Evolutionary conservation across 768 basidiomycete species (phyloP), one percentile per base, ranked within the genome.

Genomic region (Podaxis pistillaris): DNA sequence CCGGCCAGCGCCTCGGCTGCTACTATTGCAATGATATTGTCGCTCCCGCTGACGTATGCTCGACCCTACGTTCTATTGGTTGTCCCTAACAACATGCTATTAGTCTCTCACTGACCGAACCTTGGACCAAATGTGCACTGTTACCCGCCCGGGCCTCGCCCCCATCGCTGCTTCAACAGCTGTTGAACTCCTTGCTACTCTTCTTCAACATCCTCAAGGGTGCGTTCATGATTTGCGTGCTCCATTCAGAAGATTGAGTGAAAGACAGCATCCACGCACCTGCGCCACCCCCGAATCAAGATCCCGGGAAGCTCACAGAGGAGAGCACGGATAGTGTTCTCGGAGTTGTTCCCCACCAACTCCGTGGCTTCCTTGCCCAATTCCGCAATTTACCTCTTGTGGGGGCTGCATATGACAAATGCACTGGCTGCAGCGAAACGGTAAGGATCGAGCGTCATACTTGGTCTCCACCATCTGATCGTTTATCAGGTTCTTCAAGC

Each of bases 1-100:
- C 69, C 13, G 66, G 67, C 13, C 64, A 77, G 30, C 75, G 76
- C 2, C 77, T 99, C 36, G 96, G 97, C 3, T 99, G 97, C 70
- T 98, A 99, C 72, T 99, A 94, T 72, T 99, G 97, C 75, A 98
- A 98, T 68, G 97, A 99, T 66, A 92, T 98, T 61, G 95, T 98
- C 41, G 97, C 96, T 0, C 96, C 97, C 7, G 86, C 91, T 17
- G 96, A 99, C 73, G 96, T 96, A 63, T 52, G 78, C 70, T 28
- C 47, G 41, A 52, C 51, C 62, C 62, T 58, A 28, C 33, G 13
- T 56, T 46, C 17, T 41, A 60, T 50, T 56, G 46, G 22, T 26
- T n/a, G 46, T 1, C 30, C 40, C 53, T 15, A n/a, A 19, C 12
- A n/a, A 19, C 12, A n/a, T 11, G 49, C 30, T 49, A 56, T 4